Conservation (phyloP, 495 filamentous ascomycete species). For the Sordaria brevicollis region DNA sequence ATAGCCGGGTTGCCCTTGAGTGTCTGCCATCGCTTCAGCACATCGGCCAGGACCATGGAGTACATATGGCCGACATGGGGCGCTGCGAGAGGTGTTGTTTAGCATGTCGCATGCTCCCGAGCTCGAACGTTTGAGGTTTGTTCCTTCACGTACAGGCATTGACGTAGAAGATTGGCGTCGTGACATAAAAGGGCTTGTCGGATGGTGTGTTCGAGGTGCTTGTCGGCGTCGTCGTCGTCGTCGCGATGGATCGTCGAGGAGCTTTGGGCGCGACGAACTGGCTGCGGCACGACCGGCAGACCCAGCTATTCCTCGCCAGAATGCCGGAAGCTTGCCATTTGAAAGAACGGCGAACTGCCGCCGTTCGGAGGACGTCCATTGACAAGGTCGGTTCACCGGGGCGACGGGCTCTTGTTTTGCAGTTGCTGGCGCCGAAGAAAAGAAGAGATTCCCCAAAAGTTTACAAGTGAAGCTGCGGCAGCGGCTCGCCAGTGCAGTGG, state of each 20-base stretch:
- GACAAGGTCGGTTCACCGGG: background rate
- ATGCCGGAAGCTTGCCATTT: background rate
- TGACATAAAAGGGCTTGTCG: slow-evolving; percentile 89
- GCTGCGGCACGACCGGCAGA: slow-evolving; percentile 3
- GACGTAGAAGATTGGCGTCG: slow-evolving; percentile 97
- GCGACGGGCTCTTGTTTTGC: background rate
- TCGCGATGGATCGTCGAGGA: slow-evolving; percentile 2
- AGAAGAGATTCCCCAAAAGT: background rate
- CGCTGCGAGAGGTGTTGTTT: slow-evolving; percentile 37
- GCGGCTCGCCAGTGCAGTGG: background rate
- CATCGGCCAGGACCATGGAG: slow-evolving; percentile 81
- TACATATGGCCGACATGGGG: slow-evolving; percentile 95
- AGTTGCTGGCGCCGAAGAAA: background rate
- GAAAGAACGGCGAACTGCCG: slow-evolving; percentile 1
- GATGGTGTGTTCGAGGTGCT: background rate
- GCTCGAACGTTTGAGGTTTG: background rate
- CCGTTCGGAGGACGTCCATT: slow-evolving; percentile 2
- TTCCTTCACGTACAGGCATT: slow-evolving; percentile 64
- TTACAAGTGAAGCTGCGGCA: background rate
- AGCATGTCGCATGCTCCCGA: slow-evolving; percentile 1
- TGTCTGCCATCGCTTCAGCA: slow-evolving; percentile 87
- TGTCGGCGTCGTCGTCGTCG: background rate
- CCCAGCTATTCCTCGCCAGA: slow-evolving; percentile 1
- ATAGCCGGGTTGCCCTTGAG: slow-evolving; percentile 58
- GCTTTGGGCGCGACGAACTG: slow-evolving; percentile 3